Evolutionary conservation across 139 green algal genomes (phyloP).

Genomic region (Trebouxia sp.): DNA sequence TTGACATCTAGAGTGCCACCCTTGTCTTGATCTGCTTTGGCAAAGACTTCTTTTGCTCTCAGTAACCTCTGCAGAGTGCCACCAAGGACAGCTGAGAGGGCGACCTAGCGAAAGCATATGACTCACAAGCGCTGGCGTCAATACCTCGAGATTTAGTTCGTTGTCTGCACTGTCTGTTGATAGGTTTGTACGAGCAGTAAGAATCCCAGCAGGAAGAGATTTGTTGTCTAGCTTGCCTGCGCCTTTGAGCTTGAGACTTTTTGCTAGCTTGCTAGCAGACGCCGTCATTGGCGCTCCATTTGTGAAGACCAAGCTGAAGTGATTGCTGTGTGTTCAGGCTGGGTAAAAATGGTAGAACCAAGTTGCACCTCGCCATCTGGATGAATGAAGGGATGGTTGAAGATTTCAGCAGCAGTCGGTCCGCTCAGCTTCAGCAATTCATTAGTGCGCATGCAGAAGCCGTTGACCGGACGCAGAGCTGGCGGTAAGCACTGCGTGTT

Average conservation of each 20-base stretch:
- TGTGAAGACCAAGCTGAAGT: no score
- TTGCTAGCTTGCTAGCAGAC: slow-evolving; percentile 4
- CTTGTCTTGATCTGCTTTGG: slow-evolving; percentile 55
- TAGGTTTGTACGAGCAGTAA: not conserved
- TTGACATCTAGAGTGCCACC: slow-evolving; percentile 55
- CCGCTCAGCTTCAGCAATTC: not conserved
- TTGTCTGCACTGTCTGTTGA: slow-evolving; percentile 11
- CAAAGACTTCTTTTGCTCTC: slow-evolving; percentile 59
- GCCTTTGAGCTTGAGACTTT: not conserved
- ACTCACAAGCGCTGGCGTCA: no score
- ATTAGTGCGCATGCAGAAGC: no score
- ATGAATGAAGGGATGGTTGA: no score
- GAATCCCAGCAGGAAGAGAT: not conserved
- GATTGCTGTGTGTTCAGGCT: no score
- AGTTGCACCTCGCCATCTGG: no score
- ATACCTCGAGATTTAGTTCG: slow-evolving; percentile 7
- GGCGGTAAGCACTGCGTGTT: not conserved
- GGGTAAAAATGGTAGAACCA: no score
- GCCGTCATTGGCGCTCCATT: not conserved
- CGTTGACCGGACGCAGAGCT: not conserved
- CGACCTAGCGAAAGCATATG: no score
- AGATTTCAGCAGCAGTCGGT: no score
- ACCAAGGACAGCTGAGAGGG: no score
- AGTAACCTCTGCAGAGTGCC: slow-evolving; percentile 44
- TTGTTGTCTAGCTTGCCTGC: not conserved